A percentile compares a stretch with the other conserved stretches of the same genome.
Evolutionary conservation across 2,329 filamentous ascomycete species (phyloP).

Genomic region (Stachybotrys chartarum): DNA sequence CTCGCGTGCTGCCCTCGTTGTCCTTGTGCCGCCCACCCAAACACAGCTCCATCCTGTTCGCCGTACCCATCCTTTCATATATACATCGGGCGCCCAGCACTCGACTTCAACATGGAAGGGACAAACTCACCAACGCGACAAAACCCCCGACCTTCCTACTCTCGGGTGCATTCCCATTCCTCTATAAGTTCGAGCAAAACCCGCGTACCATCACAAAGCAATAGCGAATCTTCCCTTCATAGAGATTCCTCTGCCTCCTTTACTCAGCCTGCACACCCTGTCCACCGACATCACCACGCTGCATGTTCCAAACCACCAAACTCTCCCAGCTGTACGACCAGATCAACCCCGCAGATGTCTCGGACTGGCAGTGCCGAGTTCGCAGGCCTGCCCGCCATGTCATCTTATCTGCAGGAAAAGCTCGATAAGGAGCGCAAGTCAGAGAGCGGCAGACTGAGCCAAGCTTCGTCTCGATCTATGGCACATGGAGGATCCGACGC

Average conservation of each 20-base stretch:
- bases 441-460: conserved; percentile 35
- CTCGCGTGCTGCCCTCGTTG: neutral
- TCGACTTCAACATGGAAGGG: conserved; percentile 19
- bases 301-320: conserved; percentile 23
- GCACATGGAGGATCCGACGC: conserved; percentile 10
- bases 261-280: conserved; percentile 26
- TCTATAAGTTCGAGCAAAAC: conserved; percentile 36
- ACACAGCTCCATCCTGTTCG: neutral
- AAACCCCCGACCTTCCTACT: conserved; percentile 21
- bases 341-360: conserved; percentile 33
- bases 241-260: conserved; percentile 24
- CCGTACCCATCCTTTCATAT: neutral
- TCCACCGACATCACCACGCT: conserved; percentile 32
- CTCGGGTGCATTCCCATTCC: conserved; percentile 38
- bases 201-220: conserved; percentile 31
- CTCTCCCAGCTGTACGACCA: conserved; percentile 29
- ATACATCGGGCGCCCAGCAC: too few relatives aligned
- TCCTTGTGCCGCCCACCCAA: neutral
- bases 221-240: conserved; percentile 34
- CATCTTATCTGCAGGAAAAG: conserved; percentile 47
- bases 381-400: conserved; percentile 32
- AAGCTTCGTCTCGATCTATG: conserved; percentile 21
- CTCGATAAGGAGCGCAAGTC: conserved; percentile 43
- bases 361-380: conserved; percentile 34
- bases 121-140: conserved; percentile 3